Evolutionary conservation across 1,284 basidiomycete genomes (phyloP), one percentile per base, ranked within the genome.

Genomic region (Takashimella tepidaria): DNA sequence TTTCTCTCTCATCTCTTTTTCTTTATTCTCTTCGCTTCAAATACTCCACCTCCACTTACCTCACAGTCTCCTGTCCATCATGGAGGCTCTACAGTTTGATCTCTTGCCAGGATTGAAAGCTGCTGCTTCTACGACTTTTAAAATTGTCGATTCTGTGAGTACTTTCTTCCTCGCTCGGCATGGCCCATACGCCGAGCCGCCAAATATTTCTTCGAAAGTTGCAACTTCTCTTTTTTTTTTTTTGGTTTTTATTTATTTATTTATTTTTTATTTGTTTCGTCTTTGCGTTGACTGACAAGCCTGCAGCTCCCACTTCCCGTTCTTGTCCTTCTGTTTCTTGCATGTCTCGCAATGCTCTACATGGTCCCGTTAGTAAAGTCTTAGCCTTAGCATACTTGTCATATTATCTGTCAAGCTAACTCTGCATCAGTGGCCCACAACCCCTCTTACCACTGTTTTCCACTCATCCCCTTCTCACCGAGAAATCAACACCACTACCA

Each of bases 291-390:
- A 11, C 16, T 47, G 23, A 26, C 20, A 13, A 16, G 5, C 26
- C 45, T 47, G 21, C 40, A 49, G 47, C 26, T 49, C 27, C 49
- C 49, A 5, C 37, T 50, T 6, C 49, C 49, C 20, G 10, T 50
- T 10, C 41, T 50, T 6, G 12, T 50, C 21, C 16, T 42, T 23
- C 8, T 50, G 8, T 50, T 50, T 24, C n/a, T 50, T n/a, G 40
- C 23, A 16, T 50, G 49, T 24, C 20, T 16, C 13, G 49, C 27
- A 16, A 37, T 37, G 21, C 21, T 50, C 16, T 16, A 21, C 20
- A 31, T 23, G 10, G 25, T 11, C 5, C 49, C 11, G 49, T 50
- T 20, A 50, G 49, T 50, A 12, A 23, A 22, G 5, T 19, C 16
- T 47, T 8, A 13, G 11, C 45, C 31, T 37, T 37, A 37, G 16